phyloP scores from a whole-genome alignment of 108 stramenopile genomes.

The Cyclotella cryptica region DNA sequence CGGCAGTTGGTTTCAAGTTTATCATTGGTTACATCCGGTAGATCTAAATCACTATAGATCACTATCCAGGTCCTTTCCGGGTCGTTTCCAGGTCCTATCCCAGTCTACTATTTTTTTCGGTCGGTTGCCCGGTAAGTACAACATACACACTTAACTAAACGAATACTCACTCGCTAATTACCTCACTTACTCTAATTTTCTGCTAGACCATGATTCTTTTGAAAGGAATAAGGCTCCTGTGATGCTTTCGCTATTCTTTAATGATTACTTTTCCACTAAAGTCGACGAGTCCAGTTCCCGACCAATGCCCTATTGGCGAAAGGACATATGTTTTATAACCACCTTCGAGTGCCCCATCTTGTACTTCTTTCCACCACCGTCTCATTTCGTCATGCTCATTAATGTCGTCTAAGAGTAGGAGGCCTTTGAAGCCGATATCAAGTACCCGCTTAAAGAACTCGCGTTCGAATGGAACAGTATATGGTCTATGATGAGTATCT shows the following conservation, averaged over 20 bases:
- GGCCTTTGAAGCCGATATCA: constrained; percentile 20
- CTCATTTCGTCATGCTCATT: constrained; percentile 26
- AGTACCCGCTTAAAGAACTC: constrained; percentile 42
- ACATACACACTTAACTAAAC: no score
- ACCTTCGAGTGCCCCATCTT: constrained; percentile 17
- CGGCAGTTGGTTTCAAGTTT: no score
- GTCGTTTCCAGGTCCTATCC: no score
- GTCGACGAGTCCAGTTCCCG: constrained; percentile 37
- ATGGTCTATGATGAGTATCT: constrained; percentile 42
- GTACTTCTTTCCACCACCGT: constrained; percentile 41
- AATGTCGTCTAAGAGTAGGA: constrained; percentile 15
- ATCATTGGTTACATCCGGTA: no score
- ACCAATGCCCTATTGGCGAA: constrained; percentile 25
- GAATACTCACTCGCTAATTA: no score
- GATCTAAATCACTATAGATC: no score
- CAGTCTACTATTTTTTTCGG: no score
- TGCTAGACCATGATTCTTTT: no score
- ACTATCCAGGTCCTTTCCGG: no score
- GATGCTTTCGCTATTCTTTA: neutral
- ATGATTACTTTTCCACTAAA: constrained; percentile 33
- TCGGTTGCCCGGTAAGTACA: no score
- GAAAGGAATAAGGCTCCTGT: no score
- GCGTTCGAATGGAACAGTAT: constrained; percentile 43
- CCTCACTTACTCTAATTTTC: no score
- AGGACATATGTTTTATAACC: constrained; percentile 31